Conservation (phyloP, 177 flowering plant genomes). For the Vitis hybrid region DNA sequence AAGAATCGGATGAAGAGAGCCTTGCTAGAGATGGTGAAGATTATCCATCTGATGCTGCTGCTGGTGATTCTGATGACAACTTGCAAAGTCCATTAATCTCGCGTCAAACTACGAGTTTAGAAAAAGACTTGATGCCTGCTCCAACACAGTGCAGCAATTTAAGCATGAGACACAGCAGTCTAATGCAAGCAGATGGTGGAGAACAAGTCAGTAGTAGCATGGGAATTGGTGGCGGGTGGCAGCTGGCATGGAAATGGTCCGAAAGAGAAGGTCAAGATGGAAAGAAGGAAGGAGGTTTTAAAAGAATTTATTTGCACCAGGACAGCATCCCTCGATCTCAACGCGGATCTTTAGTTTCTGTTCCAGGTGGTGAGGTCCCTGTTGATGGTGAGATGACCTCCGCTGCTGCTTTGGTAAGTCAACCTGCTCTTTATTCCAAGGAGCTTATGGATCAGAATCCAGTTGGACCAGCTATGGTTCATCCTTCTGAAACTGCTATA, state of each 20-base stretch:
- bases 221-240: constrained; percentile 98
- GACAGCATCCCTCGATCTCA: constrained; percentile 63
- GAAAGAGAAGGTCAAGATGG: constrained; percentile 74
- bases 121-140: constrained; percentile 53
- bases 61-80: constrained; percentile 62
- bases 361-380: constrained; percentile 51
- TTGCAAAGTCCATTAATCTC: constrained; percentile 73
- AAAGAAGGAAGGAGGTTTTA: constrained; percentile 69
- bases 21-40: constrained; percentile 58
- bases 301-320: constrained; percentile 80
- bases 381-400: constrained; percentile 48
- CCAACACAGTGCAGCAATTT: constrained; percentile 49
- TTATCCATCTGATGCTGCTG: constrained; percentile 50
- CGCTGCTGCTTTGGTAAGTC: constrained; percentile 78
- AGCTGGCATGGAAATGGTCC: constrained; percentile 83
- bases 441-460: constrained; percentile 57
- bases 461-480: constrained; percentile 83
- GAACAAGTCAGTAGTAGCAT: constrained; percentile 44
- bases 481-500: constrained; percentile 57
- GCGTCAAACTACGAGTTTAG: constrained; percentile 69
- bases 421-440: constrained; percentile 66
- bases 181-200: constrained; percentile 45
- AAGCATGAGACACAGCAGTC: constrained; percentile 61
- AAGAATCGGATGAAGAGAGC: constrained; percentile 79
- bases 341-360: constrained; percentile 67